phyloP scores from a whole-genome alignment of 495 filamentous ascomycete genomes.

The Bacidia gigantensis region DNA sequence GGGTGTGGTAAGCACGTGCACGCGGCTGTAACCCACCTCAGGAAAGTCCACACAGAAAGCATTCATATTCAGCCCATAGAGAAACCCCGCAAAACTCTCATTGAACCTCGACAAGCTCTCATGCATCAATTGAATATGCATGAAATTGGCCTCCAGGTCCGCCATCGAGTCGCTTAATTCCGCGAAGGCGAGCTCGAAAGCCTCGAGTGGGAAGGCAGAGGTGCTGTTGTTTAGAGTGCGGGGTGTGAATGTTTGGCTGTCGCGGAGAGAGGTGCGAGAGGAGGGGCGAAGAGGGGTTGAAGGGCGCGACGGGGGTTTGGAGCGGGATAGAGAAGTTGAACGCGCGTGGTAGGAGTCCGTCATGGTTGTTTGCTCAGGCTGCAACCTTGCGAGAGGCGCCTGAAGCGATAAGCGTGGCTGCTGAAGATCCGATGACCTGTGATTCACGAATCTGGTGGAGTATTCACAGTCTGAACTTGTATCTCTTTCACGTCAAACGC shows the following conservation, averaged over 20 bases:
- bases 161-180: conserved; percentile 90
- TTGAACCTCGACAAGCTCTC: conserved; percentile 88
- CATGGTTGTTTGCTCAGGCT: too few relatives aligned
- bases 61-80: conserved; percentile 97
- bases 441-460: neutral
- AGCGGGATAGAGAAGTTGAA: conserved; percentile 13
- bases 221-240: conserved; percentile 22
- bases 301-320: conserved; percentile 56
- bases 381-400: too few relatives aligned
- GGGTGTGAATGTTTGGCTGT: conserved; percentile 42
- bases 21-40: conserved; percentile 45
- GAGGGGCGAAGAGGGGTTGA: conserved; percentile 87
- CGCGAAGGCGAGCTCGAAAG: conserved; percentile 76
- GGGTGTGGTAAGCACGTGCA: too few relatives aligned
- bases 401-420: too few relatives aligned
- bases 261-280: conserved; percentile 76
- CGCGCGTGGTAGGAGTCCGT: conserved; percentile 13
- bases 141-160: conserved; percentile 92
- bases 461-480: neutral
- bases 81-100: conserved; percentile 88
- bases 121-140: conserved; percentile 94
- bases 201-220: conserved; percentile 60
- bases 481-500: neutral
- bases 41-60: conserved; percentile 98
- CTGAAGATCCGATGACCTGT: neutral